Base-by-base conservation (phyloP, 2,329 filamentous ascomycete genomes). In the Piedraia hortae region DNA sequence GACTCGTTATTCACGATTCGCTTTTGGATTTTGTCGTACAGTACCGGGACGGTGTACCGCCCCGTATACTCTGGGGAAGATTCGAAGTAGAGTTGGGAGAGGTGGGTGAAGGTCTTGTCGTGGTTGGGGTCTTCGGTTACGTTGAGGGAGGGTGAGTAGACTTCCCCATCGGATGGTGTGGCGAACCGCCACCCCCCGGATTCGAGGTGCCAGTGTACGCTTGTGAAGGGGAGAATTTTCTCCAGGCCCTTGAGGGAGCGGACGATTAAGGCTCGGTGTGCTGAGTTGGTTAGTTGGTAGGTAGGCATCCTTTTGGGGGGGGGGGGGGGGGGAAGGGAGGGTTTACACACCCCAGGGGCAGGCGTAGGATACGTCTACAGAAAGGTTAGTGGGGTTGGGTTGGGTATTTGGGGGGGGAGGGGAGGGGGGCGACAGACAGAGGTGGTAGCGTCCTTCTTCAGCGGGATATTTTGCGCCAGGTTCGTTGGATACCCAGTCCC, bases 221-320 rank as follows among this genome's bases (percentile, higher is more conserved):
- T 64, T 0, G 75, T 85, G 27, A 62, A 56, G 4, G 62, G 52
- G 33, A 97, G 67, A 32, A 85, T 59, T 25, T 88, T 69, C 36
- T 93, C 73, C 1, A 97, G 57, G 0, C 82, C 85, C 53, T 93
- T 97, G 37, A 97, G 59, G 43, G 77, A 70, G 26, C 82, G 62
- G 2, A 73, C 71, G 34, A 93, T 90, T 32, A 93, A 55, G 0
- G 77, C 70, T 19, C 85, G 68, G 39, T 77, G 75, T 4, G 82
- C 80, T 66, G 46, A 15, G 3, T 19, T 6, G 10, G 12, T 19
- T 3, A 12, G 10, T 24, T 10, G 18, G n/a, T 3, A 8, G 16
- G 18, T 18, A 12, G 24, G 18, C 16, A 11, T 5, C 9, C 10
- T 5, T 15, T 5, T 17, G 14, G 14, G 10, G 9, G 3, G 4